These are phyloP conservation scores for Aegilops longissima DNA, from an alignment of 176 grass and related monocot genomes.

Conservation along the genomic window DNA sequence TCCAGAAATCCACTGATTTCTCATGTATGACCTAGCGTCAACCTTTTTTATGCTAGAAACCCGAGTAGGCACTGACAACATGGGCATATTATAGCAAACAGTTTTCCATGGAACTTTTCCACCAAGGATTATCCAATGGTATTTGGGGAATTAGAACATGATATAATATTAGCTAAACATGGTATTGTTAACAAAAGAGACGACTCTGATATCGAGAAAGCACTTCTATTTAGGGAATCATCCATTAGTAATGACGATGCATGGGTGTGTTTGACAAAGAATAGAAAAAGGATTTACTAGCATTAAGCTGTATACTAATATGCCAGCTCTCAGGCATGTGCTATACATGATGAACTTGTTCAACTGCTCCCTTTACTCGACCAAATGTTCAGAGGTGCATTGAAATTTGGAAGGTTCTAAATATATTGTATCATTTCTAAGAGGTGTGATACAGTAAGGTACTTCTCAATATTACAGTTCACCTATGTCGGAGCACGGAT, in stretches of 20 bases:
- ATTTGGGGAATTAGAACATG: background rate
- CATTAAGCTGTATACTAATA: background rate
- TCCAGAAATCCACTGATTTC: conserved; percentile 9
- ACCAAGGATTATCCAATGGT: background rate
- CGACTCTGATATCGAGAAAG: background rate
- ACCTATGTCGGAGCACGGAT: background rate
- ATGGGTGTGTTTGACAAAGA: background rate
- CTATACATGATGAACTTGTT: background rate
- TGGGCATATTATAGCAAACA: background rate
- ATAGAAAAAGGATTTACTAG: background rate
- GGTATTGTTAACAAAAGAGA: conserved; percentile 12
- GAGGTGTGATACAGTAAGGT: background rate
- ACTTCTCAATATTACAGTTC: background rate
- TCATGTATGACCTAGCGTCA: background rate
- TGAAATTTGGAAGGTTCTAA: background rate
- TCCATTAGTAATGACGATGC: background rate
- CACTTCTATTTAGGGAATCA: background rate
- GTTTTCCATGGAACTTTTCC: background rate
- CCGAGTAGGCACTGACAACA: background rate
- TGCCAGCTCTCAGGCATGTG: background rate
- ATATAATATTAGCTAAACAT: background rate
- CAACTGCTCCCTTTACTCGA: background rate
- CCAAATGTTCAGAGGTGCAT: background rate
- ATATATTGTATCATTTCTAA: background rate
- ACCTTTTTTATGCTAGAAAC: background rate